Conservation (phyloP, 2,329 filamentous ascomycete genomes). For the Sclerotinia spermophila region DNA sequence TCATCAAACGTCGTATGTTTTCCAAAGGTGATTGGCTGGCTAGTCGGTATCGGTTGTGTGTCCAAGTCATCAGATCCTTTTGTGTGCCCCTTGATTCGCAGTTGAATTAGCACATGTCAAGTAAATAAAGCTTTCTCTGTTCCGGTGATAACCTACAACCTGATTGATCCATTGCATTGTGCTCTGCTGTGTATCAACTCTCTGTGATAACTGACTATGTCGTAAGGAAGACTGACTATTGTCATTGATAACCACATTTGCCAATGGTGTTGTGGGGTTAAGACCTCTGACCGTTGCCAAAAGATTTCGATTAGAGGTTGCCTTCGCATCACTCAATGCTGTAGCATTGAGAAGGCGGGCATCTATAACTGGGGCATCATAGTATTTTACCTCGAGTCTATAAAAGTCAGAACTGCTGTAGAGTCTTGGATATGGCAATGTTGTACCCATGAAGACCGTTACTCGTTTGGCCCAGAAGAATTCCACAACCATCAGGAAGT, state of each 20-base stretch:
- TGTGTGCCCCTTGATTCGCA: not conserved
- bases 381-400: conserved; percentile 6
- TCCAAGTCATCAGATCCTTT: not conserved
- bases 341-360: not conserved
- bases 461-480: not conserved
- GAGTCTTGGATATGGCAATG: not conserved
- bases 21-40: not conserved
- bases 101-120: not conserved
- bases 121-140: not conserved
- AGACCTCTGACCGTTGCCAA: not conserved
- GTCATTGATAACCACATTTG: not conserved
- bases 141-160: not conserved
- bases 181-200: not conserved
- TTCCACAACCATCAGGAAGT: conserved; percentile 18
- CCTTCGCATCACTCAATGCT: not conserved
- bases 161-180: conserved; percentile 13
- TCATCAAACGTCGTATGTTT: not conserved
- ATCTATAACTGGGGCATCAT: not conserved
- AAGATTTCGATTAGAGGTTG: not conserved
- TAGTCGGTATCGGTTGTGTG: not conserved
- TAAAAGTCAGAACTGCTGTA: not conserved
- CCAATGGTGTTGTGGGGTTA: not conserved
- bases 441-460: conserved; percentile 10
- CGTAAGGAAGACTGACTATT: not conserved
- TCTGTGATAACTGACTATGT: not conserved